Percentiles rank a stretch among this genome's conserved stretches.
Evolutionary conservation across 495 filamentous ascomycete genomes (phyloP).

Genomic region (Neurospora sp.): DNA sequence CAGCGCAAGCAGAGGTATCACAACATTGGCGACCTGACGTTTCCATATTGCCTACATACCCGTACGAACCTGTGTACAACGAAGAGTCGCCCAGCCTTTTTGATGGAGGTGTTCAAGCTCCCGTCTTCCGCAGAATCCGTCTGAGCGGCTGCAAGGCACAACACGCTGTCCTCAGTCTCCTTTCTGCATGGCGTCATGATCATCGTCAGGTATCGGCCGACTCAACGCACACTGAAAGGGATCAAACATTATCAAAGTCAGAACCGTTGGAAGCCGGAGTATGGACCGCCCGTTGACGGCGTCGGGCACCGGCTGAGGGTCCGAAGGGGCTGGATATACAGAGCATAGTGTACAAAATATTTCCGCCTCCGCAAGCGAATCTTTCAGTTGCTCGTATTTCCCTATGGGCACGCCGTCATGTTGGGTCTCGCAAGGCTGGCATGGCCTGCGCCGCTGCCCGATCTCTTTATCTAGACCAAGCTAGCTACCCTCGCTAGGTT

Average conservation of each 20-base stretch:
- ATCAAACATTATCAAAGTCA: not conserved
- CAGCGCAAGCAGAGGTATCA: not conserved
- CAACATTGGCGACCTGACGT: not conserved
- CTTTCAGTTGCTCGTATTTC: not conserved
- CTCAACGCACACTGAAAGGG: not conserved
- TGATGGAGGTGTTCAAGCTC: not conserved
- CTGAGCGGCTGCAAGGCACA: conserved; percentile 4
- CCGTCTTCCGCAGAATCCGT: not conserved
- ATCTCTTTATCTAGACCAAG: not conserved
- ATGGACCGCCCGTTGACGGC: not conserved
- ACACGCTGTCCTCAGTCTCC: not conserved
- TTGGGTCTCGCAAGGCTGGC: not conserved
- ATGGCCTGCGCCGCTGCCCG: not conserved
- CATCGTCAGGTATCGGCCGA: not conserved
- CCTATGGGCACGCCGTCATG: not conserved
- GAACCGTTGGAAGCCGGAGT: not conserved
- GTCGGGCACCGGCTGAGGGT: not conserved
- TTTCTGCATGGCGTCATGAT: conserved; percentile 5
- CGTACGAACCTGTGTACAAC: not conserved
- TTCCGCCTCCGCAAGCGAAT: not conserved
- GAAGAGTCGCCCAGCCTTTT: not conserved
- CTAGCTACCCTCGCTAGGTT: not conserved
- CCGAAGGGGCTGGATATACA: not conserved
- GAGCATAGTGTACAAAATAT: not conserved
- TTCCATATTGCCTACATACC: not conserved